Evolutionary conservation across 352 stramenopile genomes (phyloP).

Genomic region (Phytophthora tubulina): DNA sequence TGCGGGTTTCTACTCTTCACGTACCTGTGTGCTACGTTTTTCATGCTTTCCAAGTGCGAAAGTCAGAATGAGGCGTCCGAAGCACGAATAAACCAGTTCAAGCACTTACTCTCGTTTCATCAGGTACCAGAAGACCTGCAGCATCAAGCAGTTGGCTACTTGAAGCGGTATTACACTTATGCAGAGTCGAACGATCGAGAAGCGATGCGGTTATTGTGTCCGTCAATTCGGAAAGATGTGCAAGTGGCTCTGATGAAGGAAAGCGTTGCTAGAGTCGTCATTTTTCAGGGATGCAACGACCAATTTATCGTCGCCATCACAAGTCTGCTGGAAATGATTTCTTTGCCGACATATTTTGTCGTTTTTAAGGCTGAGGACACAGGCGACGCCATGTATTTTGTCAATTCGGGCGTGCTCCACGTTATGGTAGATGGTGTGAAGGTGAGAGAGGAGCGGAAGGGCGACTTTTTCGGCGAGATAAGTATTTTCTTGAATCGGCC

Average conservation of each 20-base stretch:
- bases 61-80: slow-evolving; percentile 60
- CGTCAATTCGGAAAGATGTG: slow-evolving; percentile 72
- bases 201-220: slow-evolving; percentile 65
- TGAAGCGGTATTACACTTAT: slow-evolving; percentile 71
- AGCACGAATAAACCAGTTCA: slow-evolving; percentile 76
- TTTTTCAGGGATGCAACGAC: slow-evolving; percentile 69
- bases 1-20: slow-evolving; percentile 80
- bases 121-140: slow-evolving; percentile 62
- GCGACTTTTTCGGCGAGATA: slow-evolving; percentile 75
- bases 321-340: slow-evolving; percentile 71
- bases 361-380: slow-evolving; percentile 60
- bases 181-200: slow-evolving; percentile 75
- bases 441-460: slow-evolving; percentile 67
- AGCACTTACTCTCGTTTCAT: slow-evolving; percentile 76
- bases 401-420: slow-evolving; percentile 73
- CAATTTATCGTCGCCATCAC: slow-evolving; percentile 75
- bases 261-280: slow-evolving; percentile 61
- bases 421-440: slow-evolving; percentile 69
- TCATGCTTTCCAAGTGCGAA: slow-evolving; percentile 86
- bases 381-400: slow-evolving; percentile 78
- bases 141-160: slow-evolving; percentile 60
- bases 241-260: slow-evolving; percentile 72
- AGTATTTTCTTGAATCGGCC: slow-evolving; percentile 63
- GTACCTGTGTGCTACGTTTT: slow-evolving; percentile 74
- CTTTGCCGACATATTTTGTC: slow-evolving; percentile 58